A percentile compares a stretch with the other conserved stretches of the same genome.
Conservation (phyloP, 192 early-diverging fungal genomes). For the Coemansia sp. region DNA sequence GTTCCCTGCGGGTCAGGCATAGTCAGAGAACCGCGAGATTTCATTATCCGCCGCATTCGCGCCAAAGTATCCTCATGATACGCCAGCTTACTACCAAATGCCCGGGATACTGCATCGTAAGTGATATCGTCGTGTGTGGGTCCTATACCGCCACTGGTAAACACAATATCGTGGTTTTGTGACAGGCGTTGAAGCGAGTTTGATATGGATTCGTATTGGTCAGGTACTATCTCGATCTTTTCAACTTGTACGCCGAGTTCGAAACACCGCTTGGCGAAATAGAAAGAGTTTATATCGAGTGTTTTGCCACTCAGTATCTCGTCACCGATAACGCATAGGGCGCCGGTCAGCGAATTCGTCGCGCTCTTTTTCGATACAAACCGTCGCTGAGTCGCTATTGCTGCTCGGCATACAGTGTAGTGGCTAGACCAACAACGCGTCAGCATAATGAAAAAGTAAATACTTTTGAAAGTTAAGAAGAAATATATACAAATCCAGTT, state of each 20-base stretch:
- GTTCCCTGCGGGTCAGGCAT: constrained; percentile 43
- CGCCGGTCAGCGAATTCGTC: constrained; percentile 34
- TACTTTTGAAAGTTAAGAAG: not conserved
- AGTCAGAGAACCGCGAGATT: not conserved
- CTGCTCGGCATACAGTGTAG: not conserved
- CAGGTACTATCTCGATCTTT: constrained; percentile 60
- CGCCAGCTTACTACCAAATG: constrained; percentile 60
- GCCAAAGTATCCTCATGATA: constrained; percentile 62
- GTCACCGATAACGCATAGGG: constrained; percentile 73
- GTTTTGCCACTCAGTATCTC: constrained; percentile 77
- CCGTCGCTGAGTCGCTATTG: not conserved
- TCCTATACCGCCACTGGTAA: constrained; percentile 80
- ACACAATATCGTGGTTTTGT: constrained; percentile 59
- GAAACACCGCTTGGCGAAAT: constrained; percentile 66
- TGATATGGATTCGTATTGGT: constrained; percentile 41
- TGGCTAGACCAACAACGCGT: not conserved
- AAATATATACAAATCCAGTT: not conserved
- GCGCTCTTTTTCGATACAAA: not conserved
- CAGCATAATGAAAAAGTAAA: not conserved
- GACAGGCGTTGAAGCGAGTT: constrained; percentile 59
- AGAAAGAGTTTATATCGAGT: constrained; percentile 65
- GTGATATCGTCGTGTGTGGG: constrained; percentile 75
- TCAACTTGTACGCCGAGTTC: constrained; percentile 63
- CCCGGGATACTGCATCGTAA: constrained; percentile 64
- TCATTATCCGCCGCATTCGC: constrained; percentile 58